phyloP scores from a whole-genome alignment of 805 yeast genomes.

The Clavispora asparagi region DNA sequence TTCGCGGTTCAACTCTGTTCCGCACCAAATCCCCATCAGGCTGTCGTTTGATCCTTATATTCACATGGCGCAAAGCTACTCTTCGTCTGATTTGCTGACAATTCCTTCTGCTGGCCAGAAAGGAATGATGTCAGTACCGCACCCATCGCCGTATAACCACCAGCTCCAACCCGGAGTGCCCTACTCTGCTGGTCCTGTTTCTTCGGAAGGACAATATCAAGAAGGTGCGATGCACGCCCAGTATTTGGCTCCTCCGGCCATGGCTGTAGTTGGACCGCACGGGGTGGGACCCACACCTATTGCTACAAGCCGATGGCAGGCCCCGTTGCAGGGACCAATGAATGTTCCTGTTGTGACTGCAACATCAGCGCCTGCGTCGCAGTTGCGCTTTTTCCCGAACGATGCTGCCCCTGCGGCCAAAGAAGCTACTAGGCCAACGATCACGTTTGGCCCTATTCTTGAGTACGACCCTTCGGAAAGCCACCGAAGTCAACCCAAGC shows the following conservation, averaged over 20 bases:
- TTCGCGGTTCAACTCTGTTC: not conserved
- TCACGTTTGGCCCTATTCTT: constrained; percentile 36
- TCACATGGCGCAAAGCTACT: not conserved
- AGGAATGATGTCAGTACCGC: not conserved
- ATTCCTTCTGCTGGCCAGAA: constrained; percentile 16
- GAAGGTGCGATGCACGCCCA: not conserved
- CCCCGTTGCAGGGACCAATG: not conserved
- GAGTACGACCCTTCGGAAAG: constrained; percentile 37
- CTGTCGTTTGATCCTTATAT: not conserved
- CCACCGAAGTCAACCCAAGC: constrained; percentile 10
- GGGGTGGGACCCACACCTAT: too few species aligned
- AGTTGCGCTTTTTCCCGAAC: constrained; percentile 8
- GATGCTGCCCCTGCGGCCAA: not conserved
- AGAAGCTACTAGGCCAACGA: constrained; percentile 19
- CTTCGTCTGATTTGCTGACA: not conserved
- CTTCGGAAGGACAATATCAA: not conserved
- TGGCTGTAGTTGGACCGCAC: not conserved
- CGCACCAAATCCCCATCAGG: not conserved
- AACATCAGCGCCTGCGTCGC: constrained; percentile 20
- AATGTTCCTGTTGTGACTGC: not conserved
- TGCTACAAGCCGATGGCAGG: not conserved
- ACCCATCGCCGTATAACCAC: not conserved
- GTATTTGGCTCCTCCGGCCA: not conserved
- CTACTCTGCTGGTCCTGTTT: not conserved
- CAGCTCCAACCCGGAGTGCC: not conserved